Conservation (phyloP, 2,329 filamentous ascomycete genomes). For the Neofusicoccum kwambonambiense region DNA sequence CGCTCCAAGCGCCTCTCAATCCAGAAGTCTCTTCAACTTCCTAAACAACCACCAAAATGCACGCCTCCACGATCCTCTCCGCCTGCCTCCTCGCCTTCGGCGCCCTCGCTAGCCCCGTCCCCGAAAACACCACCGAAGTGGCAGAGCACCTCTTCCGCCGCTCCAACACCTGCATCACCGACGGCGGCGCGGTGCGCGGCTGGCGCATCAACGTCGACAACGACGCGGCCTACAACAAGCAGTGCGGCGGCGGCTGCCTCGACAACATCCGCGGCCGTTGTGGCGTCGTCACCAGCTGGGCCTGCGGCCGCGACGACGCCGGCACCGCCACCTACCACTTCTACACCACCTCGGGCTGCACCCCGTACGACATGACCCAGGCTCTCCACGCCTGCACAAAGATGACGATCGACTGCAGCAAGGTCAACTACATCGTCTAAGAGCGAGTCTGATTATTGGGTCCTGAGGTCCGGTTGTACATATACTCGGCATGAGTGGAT, state of each 20-base stretch:
- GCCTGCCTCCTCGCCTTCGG: background rate
- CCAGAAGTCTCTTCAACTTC: too few relatives aligned
- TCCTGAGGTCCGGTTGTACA: too few relatives aligned
- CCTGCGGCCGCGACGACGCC: background rate
- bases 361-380: background rate
- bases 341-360: too few relatives aligned
- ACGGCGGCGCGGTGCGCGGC: background rate
- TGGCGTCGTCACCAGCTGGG: background rate
- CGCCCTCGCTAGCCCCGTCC: background rate
- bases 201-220: background rate
- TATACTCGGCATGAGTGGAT: too few relatives aligned
- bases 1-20: background rate
- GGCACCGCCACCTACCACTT: too few relatives aligned
- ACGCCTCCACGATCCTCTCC: background rate
- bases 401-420: background rate
- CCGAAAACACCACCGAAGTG: background rate
- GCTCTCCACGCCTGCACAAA: background rate
- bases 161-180: background rate
- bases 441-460: too few relatives aligned
- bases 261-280: background rate
- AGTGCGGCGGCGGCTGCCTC: conserved; percentile 1
- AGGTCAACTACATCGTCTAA: too few relatives aligned
- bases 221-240: background rate
- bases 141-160: background rate
- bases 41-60: background rate